Evolutionary conservation across 1,284 basidiomycete species (phyloP), one percentile per base, ranked within the genome.

Genomic region (Anthracocystis panici-leucophaei): DNA sequence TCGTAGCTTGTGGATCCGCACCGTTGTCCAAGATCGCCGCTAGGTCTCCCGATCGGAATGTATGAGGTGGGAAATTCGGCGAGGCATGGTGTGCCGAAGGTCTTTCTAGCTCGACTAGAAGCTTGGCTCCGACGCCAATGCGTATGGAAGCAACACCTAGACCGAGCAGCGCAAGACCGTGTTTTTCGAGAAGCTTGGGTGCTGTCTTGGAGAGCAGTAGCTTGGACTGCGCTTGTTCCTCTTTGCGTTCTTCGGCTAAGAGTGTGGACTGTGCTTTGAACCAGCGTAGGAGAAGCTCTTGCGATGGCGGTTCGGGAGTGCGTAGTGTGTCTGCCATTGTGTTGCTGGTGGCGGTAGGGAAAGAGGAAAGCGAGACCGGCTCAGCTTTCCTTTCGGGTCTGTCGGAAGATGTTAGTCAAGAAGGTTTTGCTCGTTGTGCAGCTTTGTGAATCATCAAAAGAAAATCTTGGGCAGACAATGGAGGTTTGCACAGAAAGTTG

Each of bases 51-150:
- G 90, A 88, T 90, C 94, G 89, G 78, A 97, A 90, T 0, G 90
- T 91, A 86, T 97, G 94, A 5, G 93, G 91, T 9, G 93, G 93
- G 69, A 97, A 92, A 1, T 89, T 74, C 0, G 90, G 87, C 25
- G 87, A 90, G 1, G 89, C 87, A 81, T 95, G 92, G 80, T 93
- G 92, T 16, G 93, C 93, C 6, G 90, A 86, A 0, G 94, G 92
- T 66, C 93, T 88, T 82, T 94, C 92, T 16, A 97, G 87, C 86
- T 96, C 94, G 46, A 97, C 89, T 57, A 97, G 86, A 92, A 90
- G 94, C 88, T 95, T 96, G 25, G 93, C 94, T 29, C 94, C 95
- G 2, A 97, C 88, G 1, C 94, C 95, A 29, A 96, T 89, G 51
- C 89, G 90, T 25, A 94, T 88, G 21, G 88, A 88, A 1, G 89